phyloP scores from a whole-genome alignment of 2,329 filamentous ascomycete genomes.

The Ceratocystis variospora region DNA sequence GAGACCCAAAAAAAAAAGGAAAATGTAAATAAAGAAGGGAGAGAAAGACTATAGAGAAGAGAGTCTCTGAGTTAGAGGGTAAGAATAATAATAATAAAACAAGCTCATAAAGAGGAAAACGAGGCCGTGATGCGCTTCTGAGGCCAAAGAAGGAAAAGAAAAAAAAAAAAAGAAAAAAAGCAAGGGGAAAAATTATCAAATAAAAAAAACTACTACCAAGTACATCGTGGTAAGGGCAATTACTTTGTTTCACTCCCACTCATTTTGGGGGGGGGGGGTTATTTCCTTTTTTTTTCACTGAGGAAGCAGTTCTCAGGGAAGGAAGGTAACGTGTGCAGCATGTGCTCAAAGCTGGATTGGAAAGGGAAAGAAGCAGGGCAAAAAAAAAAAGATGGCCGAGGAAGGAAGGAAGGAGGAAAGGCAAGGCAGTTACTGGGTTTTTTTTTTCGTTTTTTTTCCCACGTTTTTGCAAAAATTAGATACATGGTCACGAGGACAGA shows the following conservation, averaged over 20 bases:
- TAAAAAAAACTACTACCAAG: neutral
- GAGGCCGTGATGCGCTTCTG: neutral
- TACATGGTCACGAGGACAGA: neutral
- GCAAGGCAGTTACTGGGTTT: neutral
- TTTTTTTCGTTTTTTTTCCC: neutral
- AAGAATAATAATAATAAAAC: neutral
- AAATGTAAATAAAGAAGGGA: neutral
- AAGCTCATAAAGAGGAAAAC: neutral
- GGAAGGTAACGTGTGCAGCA: constrained; percentile 1
- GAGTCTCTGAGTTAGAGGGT: neutral
- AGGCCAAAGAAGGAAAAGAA: neutral
- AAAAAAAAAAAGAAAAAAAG: neutral
- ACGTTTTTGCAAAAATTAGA: neutral
- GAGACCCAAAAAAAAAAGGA: neutral
- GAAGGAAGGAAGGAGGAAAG: neutral
- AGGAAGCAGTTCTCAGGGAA: constrained; percentile 1
- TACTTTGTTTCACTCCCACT: neutral
- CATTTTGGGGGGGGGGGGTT: neutral
- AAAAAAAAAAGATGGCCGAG: constrained; percentile 5
- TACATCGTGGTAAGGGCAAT: neutral
- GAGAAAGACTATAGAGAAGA: neutral
- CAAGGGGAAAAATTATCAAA: neutral
- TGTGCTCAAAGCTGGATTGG: neutral
- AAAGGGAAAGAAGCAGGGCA: neutral
- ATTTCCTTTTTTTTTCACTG: neutral